Evolutionary conservation across 148 eudicot species (phyloP), one percentile per base, ranked within the genome.

Genomic region (Rhododendron vialii): DNA sequence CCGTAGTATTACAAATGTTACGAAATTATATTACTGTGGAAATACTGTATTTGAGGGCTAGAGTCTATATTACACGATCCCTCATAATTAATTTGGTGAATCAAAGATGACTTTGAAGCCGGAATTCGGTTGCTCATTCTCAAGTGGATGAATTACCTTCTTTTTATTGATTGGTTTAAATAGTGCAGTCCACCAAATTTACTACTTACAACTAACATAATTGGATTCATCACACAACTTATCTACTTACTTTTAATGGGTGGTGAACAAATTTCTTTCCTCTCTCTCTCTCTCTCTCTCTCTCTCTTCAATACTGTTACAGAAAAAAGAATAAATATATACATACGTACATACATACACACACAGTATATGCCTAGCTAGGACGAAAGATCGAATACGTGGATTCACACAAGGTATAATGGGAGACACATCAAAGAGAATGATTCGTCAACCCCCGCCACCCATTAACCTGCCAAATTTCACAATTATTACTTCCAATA

Each of bases 391-490:
- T 47, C 45, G 45, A 12, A 28, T 36, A 85, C 87, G 85, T 84
- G 86, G 85, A 87, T 87, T 84, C 86, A 89, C 84, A 89, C 86
- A 83, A 82, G 86, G 85, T 50, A 41, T 41, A 84, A 86, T 84
- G 75, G 90, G 87, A 55, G 47, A 84, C 85, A 88, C 91, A 80
- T 59, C 77, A 87, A 69, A 80, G 86, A 82, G 89, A 86, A 84
- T 88, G 84, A 90, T 90, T 88, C 90, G 78, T 82, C 82, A 59
- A 85, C 87, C 85, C 61, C 81, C 85, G 88, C 88, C 87, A 86
- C 89, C 90, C 91, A 84, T 84, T 84, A 84, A 24, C 82, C 55
- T 86, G 63, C 87, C 87, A 89, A 81, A 28, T 84, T 84, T 86
- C 84, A 59, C 81, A 55, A 36, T 88, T 88, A 51, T 79, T 65